Evolutionary conservation across 2,329 filamentous ascomycete species (phyloP).

Genomic region (Exophiala spinifera): DNA sequence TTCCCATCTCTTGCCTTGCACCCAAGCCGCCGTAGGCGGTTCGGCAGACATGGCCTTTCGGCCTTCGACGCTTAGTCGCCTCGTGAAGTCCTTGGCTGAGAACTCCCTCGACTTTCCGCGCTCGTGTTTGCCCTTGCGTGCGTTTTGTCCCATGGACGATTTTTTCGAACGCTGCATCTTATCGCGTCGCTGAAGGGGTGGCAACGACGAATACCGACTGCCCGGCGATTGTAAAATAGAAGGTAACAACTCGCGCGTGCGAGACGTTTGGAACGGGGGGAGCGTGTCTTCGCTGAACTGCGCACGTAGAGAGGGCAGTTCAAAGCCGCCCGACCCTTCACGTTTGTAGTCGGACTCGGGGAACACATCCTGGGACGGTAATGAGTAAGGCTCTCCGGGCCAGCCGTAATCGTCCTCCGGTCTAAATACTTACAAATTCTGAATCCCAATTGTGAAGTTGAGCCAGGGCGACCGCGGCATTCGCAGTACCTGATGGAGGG

Average conservation of each 20-base stretch:
- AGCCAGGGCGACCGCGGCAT: constrained; percentile 80
- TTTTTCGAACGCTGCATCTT: constrained; percentile 74
- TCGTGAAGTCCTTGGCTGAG: constrained; percentile 67
- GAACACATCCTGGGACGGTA: constrained; percentile 59
- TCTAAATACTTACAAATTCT: constrained; percentile 60
- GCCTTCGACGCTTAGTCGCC: constrained; percentile 69
- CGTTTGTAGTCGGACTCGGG: constrained; percentile 67
- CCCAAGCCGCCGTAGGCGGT: constrained; percentile 67
- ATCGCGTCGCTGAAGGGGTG: constrained; percentile 72
- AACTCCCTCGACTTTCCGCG: constrained; percentile 56
- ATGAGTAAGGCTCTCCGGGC: constrained; percentile 24
- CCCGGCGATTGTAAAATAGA: constrained; percentile 76
- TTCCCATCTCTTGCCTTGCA: constrained; percentile 87
- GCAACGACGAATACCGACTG: constrained; percentile 81
- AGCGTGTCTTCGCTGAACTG: constrained; percentile 71
- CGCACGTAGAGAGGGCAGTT: constrained; percentile 68
- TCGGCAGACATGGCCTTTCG: constrained; percentile 85
- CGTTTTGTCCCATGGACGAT: constrained; percentile 78
- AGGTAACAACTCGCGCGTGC: constrained; percentile 72
- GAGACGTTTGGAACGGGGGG: constrained; percentile 58
- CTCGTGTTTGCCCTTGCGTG: constrained; percentile 73
- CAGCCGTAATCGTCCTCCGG: neutral
- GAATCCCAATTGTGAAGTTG: constrained; percentile 82
- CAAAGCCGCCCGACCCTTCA: constrained; percentile 62
- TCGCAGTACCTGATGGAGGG: constrained; percentile 64